Evolutionary conservation across 345 rosid species (phyloP).

Genomic region (Murraya koenigii): DNA sequence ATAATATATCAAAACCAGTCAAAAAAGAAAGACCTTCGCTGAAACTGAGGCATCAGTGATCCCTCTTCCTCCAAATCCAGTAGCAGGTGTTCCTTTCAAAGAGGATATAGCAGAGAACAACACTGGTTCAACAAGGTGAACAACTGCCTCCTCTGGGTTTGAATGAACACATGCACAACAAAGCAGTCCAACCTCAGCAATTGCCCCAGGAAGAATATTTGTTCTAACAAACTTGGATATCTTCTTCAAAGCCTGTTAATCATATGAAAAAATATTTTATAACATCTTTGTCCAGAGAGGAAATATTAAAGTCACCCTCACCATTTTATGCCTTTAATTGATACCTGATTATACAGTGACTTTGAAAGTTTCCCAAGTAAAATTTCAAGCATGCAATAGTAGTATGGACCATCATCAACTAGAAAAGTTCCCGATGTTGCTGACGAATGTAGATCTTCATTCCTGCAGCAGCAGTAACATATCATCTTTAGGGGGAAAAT

Average conservation of each 20-base stretch:
- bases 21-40: conserved; percentile 58
- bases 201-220: conserved; percentile 97
- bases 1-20: conserved; percentile 21
- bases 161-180: conserved; percentile 97
- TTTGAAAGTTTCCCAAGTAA: conserved; percentile 89
- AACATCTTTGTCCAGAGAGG: neutral
- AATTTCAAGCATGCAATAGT: conserved; percentile 97
- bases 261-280: conserved; percentile 16
- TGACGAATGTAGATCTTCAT: conserved; percentile 87
- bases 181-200: conserved; percentile 98
- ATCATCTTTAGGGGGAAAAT: neutral
- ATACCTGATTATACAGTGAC: conserved; percentile 82
- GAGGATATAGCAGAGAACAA: conserved; percentile 75
- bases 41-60: conserved; percentile 40
- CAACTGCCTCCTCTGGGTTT: conserved; percentile 88
- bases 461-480: conserved; percentile 45
- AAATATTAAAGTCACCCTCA: conserved; percentile 3
- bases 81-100: conserved; percentile 79
- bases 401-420: conserved; percentile 96
- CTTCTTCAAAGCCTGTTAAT: conserved; percentile 83
- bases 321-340: conserved; percentile 19
- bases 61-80: conserved; percentile 90
- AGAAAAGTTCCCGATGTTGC: conserved; percentile 94
- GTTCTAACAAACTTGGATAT: conserved; percentile 89
- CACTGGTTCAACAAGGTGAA: conserved; percentile 83